Base-by-base conservation (phyloP, 306 rosid genomes). In the Lotus japonicus region DNA sequence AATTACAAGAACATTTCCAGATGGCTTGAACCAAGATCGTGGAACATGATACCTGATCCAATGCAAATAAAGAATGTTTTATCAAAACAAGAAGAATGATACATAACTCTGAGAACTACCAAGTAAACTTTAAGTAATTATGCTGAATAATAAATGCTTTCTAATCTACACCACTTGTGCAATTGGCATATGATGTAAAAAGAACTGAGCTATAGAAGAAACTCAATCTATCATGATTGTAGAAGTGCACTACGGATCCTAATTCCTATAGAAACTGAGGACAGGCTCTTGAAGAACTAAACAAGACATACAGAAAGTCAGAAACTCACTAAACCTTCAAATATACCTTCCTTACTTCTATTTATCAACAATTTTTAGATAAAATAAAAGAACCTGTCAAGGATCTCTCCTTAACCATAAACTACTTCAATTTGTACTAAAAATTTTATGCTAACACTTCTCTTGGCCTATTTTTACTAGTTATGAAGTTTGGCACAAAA, bases 11-110 rank as follows among this genome's bases (percentile, higher is more conserved):
- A 82, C 31, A 38, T 92, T 92, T 80, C 95, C 98, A 31, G 96
- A 74, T 60, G 91, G 89, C 78, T 86, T 92, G 88, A 92, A 89
- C 97, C 98, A 92, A 49, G 98, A 89, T 65, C 97, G 74, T 42
- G 98, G 98, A 80, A 92, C 89, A 64, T 92, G 98, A 74, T 92
- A 92, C 98, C 98, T 92, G 74, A 31, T 55, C 45, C 74, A 73
- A 12, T 50, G 75, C 63, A 70, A 58, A 59, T 2, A 18, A 14
- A 52, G 5, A 57, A 26, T 33, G 28, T 50, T 28, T 58, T 28
- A 42, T 44, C 17, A 60, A 28, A 72, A 18, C 57, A 66, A 72
- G 4, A 66, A 41, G 4, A 12, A 64, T 52, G 33, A 33, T 41
- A 5, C 7, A n/a, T 8, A 39, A 33, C 55, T 42, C 23, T 6